Evolutionary conservation across 805 yeast genomes (phyloP).

Genomic region (Ogataea chonburiensis): DNA sequence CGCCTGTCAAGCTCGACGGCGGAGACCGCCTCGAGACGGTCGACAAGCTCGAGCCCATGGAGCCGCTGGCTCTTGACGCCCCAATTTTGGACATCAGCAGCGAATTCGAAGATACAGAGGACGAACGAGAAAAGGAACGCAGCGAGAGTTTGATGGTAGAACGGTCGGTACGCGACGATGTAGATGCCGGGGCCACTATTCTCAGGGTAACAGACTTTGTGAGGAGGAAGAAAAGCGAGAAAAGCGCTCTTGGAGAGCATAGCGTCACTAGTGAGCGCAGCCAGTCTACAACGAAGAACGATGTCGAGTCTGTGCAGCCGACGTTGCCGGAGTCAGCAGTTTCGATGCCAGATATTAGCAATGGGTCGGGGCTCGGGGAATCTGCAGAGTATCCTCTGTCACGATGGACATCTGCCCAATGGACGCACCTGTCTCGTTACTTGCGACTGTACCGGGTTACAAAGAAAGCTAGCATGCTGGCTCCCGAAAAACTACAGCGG

Average conservation of each 20-base stretch:
- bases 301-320: no score
- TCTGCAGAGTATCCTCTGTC: no score
- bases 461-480: slow-evolving; percentile 14
- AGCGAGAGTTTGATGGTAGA: slow-evolving; percentile 13
- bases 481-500: slow-evolving; percentile 11
- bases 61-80: slow-evolving; percentile 1
- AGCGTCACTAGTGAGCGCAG: not conserved
- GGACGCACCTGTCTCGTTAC: slow-evolving; percentile 25
- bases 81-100: slow-evolving; percentile 12
- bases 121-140: slow-evolving; percentile 9
- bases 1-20: slow-evolving; percentile 18
- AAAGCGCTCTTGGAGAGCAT: no score
- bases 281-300: not conserved
- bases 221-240: slow-evolving; percentile 3
- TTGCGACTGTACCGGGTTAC: slow-evolving; percentile 23
- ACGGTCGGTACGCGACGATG: slow-evolving; percentile 12
- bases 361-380: no score
- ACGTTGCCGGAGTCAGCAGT: not conserved
- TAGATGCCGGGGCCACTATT: slow-evolving; percentile 26
- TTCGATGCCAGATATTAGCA: no score
- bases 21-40: not conserved
- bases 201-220: slow-evolving; percentile 26
- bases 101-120: slow-evolving; percentile 27
- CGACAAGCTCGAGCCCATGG: not conserved
- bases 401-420: slow-evolving; percentile 26